Base-by-base conservation (phyloP, 352 stramenopile genomes). In the Phytophthora pistaciae region DNA sequence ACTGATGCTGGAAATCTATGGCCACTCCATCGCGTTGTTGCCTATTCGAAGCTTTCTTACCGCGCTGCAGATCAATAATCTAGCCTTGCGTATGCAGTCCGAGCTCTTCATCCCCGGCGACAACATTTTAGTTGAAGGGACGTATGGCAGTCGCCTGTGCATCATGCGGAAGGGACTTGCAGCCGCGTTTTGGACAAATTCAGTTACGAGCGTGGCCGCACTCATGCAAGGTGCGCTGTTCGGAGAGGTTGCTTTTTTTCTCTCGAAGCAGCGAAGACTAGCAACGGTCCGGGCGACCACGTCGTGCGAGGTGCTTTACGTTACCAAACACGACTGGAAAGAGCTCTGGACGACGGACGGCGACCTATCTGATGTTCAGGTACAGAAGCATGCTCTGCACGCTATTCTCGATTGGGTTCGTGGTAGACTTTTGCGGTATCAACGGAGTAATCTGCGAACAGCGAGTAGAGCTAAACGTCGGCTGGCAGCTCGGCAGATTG, bases 1-100 rank as follows among this genome's bases (percentile, higher is more conserved):
- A 60, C 72, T 95, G 21, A 90, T 88, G 82, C 78, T 91, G 27
- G 85, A 93, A 20, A 84, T 93, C 13, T 93, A 94, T 55, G 85
- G 86, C 7, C 59, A 60, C 1, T 56, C 80, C 0, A 87, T 95
- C 16, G 46, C 72, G 2, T 54, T 58, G 29, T 58, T 94, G 0
- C 79, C 88, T 0, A 93, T 95, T 54, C 81, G 79, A 13, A 74
- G 70, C 8, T 86, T 87, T 54, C 64, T 93, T 16, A 80, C 83
- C 0, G 57, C 79, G 13, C 73, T 80, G 1, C 86, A 93, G n/a
- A 76, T 91, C 20, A 91, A 92, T 56, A 91, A 89, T 52, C 68
- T 95, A 13, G 81, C 88, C 14, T 36, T 94, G 27, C 74, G 86
- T 5, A 65, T 95, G 1, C 70, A 80, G 21, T 78, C 87, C 1